These are phyloP conservation scores for Suillus variegatus DNA, from an alignment of 768 basidiomycete genomes.

Conservation along the genomic window DNA sequence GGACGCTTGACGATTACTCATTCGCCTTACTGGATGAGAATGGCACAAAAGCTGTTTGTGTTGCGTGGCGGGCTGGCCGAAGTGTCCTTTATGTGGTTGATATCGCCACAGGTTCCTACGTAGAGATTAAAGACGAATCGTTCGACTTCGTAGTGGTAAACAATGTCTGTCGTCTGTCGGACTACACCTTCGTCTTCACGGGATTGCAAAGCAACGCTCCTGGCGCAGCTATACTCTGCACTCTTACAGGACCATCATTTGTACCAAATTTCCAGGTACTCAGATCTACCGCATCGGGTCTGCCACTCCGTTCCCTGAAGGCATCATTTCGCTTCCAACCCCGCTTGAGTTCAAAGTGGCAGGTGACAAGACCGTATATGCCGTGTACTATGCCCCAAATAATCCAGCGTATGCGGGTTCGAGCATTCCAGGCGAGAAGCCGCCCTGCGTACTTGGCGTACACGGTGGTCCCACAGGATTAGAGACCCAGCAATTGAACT, in stretches of 20 bases:
- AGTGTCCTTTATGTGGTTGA: slow-evolving; percentile 35
- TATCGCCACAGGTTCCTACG: slow-evolving; percentile 12
- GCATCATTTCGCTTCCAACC: slow-evolving; percentile 22
- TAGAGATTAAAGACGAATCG: neutral
- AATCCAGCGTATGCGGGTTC: slow-evolving; percentile 57
- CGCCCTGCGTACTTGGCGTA: slow-evolving; percentile 62
- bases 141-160: slow-evolving; percentile 5
- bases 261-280: slow-evolving; percentile 10
- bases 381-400: slow-evolving; percentile 61
- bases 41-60: slow-evolving; percentile 27
- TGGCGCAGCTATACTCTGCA: slow-evolving; percentile 7
- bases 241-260: slow-evolving; percentile 9
- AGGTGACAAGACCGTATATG: slow-evolving; percentile 45
- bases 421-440: slow-evolving; percentile 49
- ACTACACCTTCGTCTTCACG: too few relatives aligned
- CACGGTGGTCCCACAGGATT: slow-evolving; percentile 73
- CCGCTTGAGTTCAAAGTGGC: slow-evolving; percentile 10
- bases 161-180: neutral
- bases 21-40: slow-evolving; percentile 27
- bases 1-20: slow-evolving; percentile 20
- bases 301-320: slow-evolving; percentile 11
- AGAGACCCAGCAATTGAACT: slow-evolving; percentile 47
- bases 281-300: slow-evolving; percentile 10
- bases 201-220: neutral
- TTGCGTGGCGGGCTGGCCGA: slow-evolving; percentile 30